Base-by-base conservation (phyloP, 495 filamentous ascomycete genomes). In the Penicillium samsonianum region DNA sequence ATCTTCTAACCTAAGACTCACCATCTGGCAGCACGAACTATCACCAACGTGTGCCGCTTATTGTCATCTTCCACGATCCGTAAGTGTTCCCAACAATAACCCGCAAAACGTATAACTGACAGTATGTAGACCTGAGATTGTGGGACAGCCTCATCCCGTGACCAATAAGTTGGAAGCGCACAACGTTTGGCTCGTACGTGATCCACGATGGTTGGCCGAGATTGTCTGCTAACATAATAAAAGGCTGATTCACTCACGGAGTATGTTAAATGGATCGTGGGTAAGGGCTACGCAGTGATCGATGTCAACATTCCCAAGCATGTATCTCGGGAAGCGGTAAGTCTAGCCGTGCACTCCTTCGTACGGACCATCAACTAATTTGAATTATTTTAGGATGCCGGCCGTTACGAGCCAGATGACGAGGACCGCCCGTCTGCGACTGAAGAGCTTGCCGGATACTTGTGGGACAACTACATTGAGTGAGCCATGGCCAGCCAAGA, bases 381-480 rank as follows among this genome's bases (percentile, higher is more conserved):
- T 68, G 74, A 46, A 56, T 11, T 69, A 5, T 69, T 74, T 19
- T 62, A 58, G 74, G 50, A 62, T 14, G 59, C 68, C 35, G 65
- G 61, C 12, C 65, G 66, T 57, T 74, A 73, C 50, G 66, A 84
- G 51, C 74, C 79, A 1, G 72, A 78, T 16, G 74, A 78, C 46
- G 67, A 65, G 23, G 71, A 72, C 35, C 72, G 76, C 9, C 68
- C 75, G 3, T 73, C 67, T 41, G 82, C 86, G 41, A 87, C 87
- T 0, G 82, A 87, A 53, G 89, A 94, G 59, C 73, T 98, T 8
- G 87, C 91, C 17, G 84, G 82, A 52, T 98, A 96, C 64, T 69
- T 98, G 31, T 98, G 95, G 95, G 93, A 98, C 62, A 98, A 98
- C 65, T 96, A 96, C 62, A 88, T 98, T 33, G 90, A 96, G 80